phyloP scores from a whole-genome alignment of 2,329 filamentous ascomycete genomes.

The Ophiostoma triangulosporum region DNA sequence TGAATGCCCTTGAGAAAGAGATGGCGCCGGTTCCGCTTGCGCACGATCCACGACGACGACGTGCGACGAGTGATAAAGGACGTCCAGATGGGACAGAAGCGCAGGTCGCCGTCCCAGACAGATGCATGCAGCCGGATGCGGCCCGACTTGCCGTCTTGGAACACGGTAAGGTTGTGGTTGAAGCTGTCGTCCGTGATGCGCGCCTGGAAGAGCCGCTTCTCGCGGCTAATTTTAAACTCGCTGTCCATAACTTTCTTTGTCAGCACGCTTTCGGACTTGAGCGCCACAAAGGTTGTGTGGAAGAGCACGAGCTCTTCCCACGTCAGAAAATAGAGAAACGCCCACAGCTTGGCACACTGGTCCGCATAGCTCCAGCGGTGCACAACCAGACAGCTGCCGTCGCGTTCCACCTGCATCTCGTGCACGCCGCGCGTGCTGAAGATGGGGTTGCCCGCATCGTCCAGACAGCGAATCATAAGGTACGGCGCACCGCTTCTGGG shows the following conservation, averaged over 20 bases:
- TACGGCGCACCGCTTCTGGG: slow-evolving; percentile 28
- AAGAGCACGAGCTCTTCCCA: slow-evolving; percentile 53
- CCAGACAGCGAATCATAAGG: slow-evolving; percentile 32
- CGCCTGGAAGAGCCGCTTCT: slow-evolving; percentile 43
- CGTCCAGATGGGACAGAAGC: slow-evolving; percentile 47
- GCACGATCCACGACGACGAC: slow-evolving; percentile 37
- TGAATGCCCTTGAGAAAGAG: slow-evolving; percentile 41
- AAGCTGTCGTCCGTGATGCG: slow-evolving; percentile 36
- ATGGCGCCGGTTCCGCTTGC: slow-evolving; percentile 28
- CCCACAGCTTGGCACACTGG: slow-evolving; percentile 36
- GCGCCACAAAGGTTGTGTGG: slow-evolving; percentile 42
- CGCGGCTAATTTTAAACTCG: slow-evolving; percentile 33
- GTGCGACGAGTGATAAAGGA: slow-evolving; percentile 45
- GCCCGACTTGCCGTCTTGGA: slow-evolving; percentile 33
- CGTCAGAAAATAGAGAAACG: slow-evolving; percentile 40
- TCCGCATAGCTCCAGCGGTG: slow-evolving; percentile 36
- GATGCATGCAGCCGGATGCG: slow-evolving; percentile 42
- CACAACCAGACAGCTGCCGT: slow-evolving; percentile 34
- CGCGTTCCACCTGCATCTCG: slow-evolving; percentile 38
- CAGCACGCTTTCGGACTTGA: slow-evolving; percentile 37
- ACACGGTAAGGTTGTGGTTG: slow-evolving; percentile 40
- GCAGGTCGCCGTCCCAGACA: slow-evolving; percentile 40
- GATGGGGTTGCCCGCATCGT: slow-evolving; percentile 27
- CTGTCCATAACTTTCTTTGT: slow-evolving; percentile 30
- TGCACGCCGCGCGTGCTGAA: slow-evolving; percentile 40